Percentiles rank a stretch among this genome's conserved stretches.
phyloP scores from a whole-genome alignment of 2,329 filamentous ascomycete genomes.

The Fusarium sp. region DNA sequence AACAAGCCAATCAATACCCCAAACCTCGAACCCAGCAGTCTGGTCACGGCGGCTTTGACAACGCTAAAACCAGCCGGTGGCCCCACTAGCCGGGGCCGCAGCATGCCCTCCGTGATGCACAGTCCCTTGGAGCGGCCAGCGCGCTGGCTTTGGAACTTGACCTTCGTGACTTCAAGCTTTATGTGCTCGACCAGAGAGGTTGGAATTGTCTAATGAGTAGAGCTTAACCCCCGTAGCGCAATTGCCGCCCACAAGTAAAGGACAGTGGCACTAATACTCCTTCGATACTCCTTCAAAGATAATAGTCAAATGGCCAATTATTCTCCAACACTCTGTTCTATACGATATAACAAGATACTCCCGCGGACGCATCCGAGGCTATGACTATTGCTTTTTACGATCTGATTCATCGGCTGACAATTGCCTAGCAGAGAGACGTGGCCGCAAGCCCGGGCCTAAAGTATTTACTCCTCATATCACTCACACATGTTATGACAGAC shows the following conservation, averaged over 20 bases:
- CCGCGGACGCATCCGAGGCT: not conserved
- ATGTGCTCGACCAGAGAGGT: not conserved
- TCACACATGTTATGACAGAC: slow-evolving; percentile 24
- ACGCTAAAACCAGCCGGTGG: slow-evolving; percentile 51
- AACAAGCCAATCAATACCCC: slow-evolving; percentile 45
- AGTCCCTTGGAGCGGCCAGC: slow-evolving; percentile 23
- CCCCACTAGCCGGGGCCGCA: slow-evolving; percentile 47
- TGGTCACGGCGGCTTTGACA: slow-evolving; percentile 54
- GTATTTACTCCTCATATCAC: slow-evolving; percentile 23
- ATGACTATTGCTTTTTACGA: not conserved
- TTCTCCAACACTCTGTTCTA: not conserved
- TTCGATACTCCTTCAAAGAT: not conserved
- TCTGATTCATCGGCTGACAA: not conserved
- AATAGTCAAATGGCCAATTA: not conserved
- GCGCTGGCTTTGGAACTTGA: slow-evolving; percentile 9
- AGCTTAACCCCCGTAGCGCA: not conserved
- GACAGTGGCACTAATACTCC: not conserved
- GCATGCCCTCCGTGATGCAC: slow-evolving; percentile 31
- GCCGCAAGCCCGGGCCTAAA: not conserved
- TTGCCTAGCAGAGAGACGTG: not conserved
- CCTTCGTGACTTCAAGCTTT: slow-evolving; percentile 10
- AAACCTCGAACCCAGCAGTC: slow-evolving; percentile 50
- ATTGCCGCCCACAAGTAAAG: not conserved
- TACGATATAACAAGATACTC: not conserved
- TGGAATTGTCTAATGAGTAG: not conserved